Conservation (phyloP, 1,284 basidiomycete genomes). For the Lignosus rhinocerotis region DNA sequence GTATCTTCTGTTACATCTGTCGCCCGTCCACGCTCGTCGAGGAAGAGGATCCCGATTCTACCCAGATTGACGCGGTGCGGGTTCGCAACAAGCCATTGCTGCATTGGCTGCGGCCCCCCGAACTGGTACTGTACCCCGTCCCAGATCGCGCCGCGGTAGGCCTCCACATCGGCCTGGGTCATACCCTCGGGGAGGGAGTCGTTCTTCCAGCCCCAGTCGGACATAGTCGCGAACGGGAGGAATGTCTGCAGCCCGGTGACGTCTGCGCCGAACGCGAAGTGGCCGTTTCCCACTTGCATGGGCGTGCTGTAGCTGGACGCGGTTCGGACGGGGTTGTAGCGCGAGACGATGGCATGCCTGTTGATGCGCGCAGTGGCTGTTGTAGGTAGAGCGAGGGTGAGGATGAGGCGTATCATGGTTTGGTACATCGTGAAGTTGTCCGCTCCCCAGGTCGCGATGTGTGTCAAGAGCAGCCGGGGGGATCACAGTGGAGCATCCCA, state of each 20-base stretch:
- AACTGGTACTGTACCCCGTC: conserved; percentile 57
- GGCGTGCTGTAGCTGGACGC: conserved; percentile 50
- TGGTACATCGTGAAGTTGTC: neutral
- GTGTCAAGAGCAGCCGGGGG: neutral
- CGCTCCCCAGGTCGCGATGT: too few relatives aligned
- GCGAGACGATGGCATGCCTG: conserved; percentile 44
- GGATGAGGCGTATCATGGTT: neutral
- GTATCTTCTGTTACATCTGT: conserved; percentile 42
- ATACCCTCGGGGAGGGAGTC: conserved; percentile 49
- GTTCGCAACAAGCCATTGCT: conserved; percentile 60
- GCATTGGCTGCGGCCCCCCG: conserved; percentile 45
- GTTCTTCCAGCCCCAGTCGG: conserved; percentile 66
- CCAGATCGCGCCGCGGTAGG: conserved; percentile 52
- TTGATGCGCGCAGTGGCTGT: conserved; percentile 9
- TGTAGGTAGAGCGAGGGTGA: neutral
- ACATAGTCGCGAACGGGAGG: conserved; percentile 55
- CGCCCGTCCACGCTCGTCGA: conserved; percentile 30
- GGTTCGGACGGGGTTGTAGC: conserved; percentile 54
- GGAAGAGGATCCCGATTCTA: conserved; percentile 48
- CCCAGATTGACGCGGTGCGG: conserved; percentile 61
- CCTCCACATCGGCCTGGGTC: conserved; percentile 45
- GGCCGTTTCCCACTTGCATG: conserved; percentile 62
- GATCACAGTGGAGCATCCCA: neutral
- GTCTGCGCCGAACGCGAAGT: conserved; percentile 62
- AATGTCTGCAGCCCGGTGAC: conserved; percentile 60